Evolutionary conservation across 1,139 yeast species (phyloP).

Genomic region (Kodamaea alishanica): DNA sequence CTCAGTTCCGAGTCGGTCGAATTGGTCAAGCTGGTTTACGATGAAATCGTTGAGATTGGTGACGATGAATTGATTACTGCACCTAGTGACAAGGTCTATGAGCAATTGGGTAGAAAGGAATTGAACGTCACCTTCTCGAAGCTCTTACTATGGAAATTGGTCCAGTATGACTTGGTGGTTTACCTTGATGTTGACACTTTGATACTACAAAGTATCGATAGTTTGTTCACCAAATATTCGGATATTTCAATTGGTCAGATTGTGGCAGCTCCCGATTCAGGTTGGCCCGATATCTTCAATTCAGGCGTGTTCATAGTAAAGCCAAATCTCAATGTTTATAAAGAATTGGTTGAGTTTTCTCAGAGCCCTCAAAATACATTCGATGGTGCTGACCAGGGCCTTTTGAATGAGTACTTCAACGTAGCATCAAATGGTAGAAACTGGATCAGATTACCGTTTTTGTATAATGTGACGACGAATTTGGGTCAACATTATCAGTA

Average conservation of each 20-base stretch:
- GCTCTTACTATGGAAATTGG: constrained; percentile 27
- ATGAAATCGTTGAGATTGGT: constrained; percentile 25
- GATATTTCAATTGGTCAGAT: constrained; percentile 15
- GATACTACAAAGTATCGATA: constrained; percentile 25
- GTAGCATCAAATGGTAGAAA: constrained; percentile 14
- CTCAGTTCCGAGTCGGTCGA: constrained; percentile 17
- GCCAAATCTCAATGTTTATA: constrained; percentile 20
- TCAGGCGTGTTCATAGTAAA: constrained; percentile 30
- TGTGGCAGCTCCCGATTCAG: constrained; percentile 32
- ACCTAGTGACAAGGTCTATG: constrained; percentile 19
- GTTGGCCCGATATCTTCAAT: constrained; percentile 39
- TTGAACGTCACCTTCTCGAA: constrained; percentile 28
- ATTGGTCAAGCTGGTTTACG: constrained; percentile 20
- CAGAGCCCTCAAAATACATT: constrained; percentile 17
- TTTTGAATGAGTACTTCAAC: constrained; percentile 28
- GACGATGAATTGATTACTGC: constrained; percentile 17
- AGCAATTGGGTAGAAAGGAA: constrained; percentile 25
- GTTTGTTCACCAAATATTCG: constrained; percentile 20
- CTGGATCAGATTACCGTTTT: constrained; percentile 29
- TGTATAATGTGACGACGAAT: constrained; percentile 32
- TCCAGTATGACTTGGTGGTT: constrained; percentile 22
- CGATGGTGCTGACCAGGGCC: constrained; percentile 37
- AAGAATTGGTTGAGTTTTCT: constrained; percentile 17
- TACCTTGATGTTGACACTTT: constrained; percentile 32
- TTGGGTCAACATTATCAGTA: constrained; percentile 26